Evolutionary conservation across 2,329 filamentous ascomycete genomes (phyloP).

Genomic region (Pseudogymnoascus sp.): DNA sequence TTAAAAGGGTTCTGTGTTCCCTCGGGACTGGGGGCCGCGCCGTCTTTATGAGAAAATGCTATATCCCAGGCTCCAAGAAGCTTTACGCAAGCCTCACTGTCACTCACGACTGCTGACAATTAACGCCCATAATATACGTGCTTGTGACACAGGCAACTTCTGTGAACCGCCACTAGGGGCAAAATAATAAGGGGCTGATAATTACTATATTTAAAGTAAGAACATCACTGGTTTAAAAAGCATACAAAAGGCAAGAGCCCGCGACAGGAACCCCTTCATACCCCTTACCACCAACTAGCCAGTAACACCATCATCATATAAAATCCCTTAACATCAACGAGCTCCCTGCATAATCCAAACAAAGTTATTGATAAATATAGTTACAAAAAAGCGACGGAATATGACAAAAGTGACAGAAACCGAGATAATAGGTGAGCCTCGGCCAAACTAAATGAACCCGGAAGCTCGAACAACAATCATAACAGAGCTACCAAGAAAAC

Average conservation of each 20-base stretch:
- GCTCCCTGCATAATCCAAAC: no score
- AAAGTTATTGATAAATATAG: no score
- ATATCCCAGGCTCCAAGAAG: not conserved
- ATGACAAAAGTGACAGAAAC: no score
- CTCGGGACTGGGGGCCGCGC: not conserved
- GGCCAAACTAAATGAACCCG: no score
- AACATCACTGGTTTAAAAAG: not conserved
- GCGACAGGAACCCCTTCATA: not conserved
- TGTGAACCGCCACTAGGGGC: not conserved
- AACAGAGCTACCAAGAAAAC: no score
- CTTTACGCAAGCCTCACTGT: conserved; percentile 1
- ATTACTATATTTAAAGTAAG: not conserved
- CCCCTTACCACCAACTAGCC: not conserved
- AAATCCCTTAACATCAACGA: no score
- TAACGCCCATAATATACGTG: not conserved
- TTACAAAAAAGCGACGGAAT: no score
- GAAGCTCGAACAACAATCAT: no score
- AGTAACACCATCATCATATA: not conserved
- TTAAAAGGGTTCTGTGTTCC: not conserved
- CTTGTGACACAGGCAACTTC: not conserved
- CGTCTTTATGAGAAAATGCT: not conserved
- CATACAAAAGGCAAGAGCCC: not conserved
- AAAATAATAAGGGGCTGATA: not conserved
- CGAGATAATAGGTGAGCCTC: no score
- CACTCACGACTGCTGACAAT: not conserved